These are phyloP conservation scores for Populus hybrid DNA, from an alignment of 441 rosid genomes.

Conservation along the genomic window DNA sequence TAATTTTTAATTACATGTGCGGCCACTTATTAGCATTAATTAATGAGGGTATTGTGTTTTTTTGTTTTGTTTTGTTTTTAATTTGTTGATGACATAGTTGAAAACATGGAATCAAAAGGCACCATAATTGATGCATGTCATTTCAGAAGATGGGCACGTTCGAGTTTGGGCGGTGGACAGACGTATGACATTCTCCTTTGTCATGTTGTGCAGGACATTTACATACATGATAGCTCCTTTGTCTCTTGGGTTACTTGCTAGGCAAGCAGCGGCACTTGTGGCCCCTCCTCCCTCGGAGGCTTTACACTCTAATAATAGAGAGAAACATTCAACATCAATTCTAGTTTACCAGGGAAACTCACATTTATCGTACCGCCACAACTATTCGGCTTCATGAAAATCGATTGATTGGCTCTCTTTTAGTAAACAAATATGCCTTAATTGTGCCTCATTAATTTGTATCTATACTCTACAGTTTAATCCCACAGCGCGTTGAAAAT, in stretches of 20 bases:
- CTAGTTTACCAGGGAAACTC: background rate
- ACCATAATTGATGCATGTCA: slow-evolving; percentile 20
- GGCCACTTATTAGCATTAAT: background rate
- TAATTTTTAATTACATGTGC: background rate
- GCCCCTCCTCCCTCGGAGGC: slow-evolving; percentile 24
- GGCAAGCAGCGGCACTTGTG: slow-evolving; percentile 26
- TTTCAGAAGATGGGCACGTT: slow-evolving; percentile 11
- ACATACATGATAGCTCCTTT: background rate
- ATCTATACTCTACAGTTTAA: no score
- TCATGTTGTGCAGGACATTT: slow-evolving; percentile 10
- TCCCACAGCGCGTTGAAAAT: no score
- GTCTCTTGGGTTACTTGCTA: slow-evolving; percentile 24
- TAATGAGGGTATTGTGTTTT: background rate
- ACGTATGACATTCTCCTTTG: slow-evolving; percentile 31
- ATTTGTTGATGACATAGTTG: background rate
- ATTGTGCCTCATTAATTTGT: no score
- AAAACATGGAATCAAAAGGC: slow-evolving; percentile 14
- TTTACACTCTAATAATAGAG: slow-evolving; percentile 1
- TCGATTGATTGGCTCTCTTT: no score
- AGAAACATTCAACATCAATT: background rate
- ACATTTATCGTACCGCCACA: slow-evolving; percentile 3
- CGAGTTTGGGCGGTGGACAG: slow-evolving; percentile 38
- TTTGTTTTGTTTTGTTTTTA: no score
- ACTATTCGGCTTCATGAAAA: background rate
- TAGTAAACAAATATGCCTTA: no score